These are phyloP conservation scores for Cercospora sp. DNA, from an alignment of 2,329 filamentous ascomycete species.

Conservation along the genomic window DNA sequence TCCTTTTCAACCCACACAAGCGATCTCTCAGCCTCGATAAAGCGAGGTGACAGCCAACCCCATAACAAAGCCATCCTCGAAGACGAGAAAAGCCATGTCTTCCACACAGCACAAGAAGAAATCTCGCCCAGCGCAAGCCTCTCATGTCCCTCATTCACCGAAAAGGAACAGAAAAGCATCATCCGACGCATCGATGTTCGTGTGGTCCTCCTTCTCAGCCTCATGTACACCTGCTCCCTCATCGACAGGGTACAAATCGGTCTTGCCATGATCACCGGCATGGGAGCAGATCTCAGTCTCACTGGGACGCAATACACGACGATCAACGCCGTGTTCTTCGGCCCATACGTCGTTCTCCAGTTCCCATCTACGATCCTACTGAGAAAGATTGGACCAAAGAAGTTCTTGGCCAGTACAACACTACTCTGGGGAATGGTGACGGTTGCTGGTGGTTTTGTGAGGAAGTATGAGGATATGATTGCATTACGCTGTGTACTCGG, in stretches of 20 bases:
- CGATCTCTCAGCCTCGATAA: not conserved
- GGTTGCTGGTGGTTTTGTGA: conserved; percentile 30
- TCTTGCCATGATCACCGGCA: conserved; percentile 34
- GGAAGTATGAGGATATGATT: conserved; percentile 32
- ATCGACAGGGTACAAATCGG: conserved; percentile 28
- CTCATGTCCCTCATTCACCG: conserved; percentile 1
- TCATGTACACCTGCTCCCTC: conserved; percentile 12
- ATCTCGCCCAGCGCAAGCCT: not conserved
- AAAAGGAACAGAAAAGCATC: conserved; percentile 8
- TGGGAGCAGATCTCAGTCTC: conserved; percentile 22
- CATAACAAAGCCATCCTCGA: not conserved
- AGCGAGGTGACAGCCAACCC: not conserved
- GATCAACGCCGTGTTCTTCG: conserved; percentile 41
- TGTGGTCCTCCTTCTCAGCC: conserved; percentile 10
- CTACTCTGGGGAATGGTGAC: conserved; percentile 5
- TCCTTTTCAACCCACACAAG: not conserved
- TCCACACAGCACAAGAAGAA: not conserved
- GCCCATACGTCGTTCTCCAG: conserved; percentile 44
- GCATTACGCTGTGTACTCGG: conserved; percentile 31
- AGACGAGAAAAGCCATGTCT: not conserved
- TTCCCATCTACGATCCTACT: conserved; percentile 37
- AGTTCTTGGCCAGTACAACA: conserved; percentile 27
- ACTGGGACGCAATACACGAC: conserved; percentile 35
- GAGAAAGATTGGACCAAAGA: conserved; percentile 33
- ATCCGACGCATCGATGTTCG: conserved; percentile 17